Conservation (phyloP, 345 rosid species). For the Gossypium stocksii region DNA sequence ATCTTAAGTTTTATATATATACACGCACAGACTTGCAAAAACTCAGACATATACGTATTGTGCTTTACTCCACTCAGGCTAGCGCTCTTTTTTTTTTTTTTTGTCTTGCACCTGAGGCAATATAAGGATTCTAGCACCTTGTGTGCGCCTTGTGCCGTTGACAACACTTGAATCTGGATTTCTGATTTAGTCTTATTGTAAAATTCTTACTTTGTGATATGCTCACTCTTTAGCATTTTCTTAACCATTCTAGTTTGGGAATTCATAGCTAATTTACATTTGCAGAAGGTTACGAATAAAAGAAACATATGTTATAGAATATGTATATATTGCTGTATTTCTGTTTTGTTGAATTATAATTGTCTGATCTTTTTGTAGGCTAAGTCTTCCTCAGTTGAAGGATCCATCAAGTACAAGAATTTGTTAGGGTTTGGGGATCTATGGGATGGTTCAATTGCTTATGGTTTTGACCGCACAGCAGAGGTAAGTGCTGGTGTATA, state of each 20-base stretch:
- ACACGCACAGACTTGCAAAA: too few species aligned
- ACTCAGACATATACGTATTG: too few species aligned
- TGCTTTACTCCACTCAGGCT: too few species aligned
- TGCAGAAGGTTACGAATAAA: not conserved
- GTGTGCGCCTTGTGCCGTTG: too few species aligned
- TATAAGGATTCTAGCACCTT: too few species aligned
- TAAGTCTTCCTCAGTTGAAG: conserved; percentile 79
- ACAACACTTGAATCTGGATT: not conserved
- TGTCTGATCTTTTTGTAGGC: conserved; percentile 48
- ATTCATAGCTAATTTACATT: not conserved
- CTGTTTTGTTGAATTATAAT: not conserved
- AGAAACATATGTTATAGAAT: not conserved
- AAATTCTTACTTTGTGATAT: not conserved
- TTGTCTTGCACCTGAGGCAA: too few species aligned
- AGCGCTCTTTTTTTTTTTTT: too few species aligned
- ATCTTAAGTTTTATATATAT: too few species aligned
- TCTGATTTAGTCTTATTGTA: not conserved
- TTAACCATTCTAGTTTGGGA: not conserved
- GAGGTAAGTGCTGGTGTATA: conserved; percentile 78
- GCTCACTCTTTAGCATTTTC: not conserved
- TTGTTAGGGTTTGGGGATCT: conserved; percentile 85
- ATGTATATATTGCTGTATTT: not conserved
- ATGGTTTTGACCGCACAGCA: conserved; percentile 72
- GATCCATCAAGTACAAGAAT: conserved; percentile 72
- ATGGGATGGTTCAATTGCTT: conserved; percentile 82